phyloP scores from a whole-genome alignment of 108 stramenopile species.

The Skeletonema costatum region DNA sequence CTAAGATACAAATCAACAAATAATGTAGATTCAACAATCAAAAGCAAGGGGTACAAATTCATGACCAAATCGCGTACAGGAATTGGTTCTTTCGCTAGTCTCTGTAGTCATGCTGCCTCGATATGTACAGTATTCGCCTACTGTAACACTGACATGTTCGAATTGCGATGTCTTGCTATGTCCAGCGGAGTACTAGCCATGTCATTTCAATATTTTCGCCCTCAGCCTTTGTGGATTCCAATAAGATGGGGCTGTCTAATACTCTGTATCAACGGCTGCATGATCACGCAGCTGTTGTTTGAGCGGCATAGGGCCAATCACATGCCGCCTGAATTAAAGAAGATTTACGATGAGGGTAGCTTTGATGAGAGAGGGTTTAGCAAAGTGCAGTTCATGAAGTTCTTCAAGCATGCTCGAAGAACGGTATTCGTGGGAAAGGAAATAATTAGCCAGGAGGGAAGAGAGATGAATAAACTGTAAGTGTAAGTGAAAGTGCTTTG shows the following conservation, averaged over 20 bases:
- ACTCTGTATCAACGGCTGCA: neutral
- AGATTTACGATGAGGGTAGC: neutral
- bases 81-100: neutral
- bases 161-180: neutral
- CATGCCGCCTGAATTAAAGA: neutral
- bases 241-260: neutral
- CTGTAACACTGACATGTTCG: neutral
- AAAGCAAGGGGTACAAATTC: neutral
- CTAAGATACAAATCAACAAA: neutral
- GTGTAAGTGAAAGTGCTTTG: neutral
- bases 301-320: neutral
- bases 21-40: neutral
- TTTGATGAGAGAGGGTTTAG: neutral
- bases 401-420: neutral
- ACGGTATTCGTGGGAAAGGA: neutral
- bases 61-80: neutral
- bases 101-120: neutral
- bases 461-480: neutral
- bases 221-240: neutral
- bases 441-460: neutral
- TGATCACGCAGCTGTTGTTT: neutral
- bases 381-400: neutral
- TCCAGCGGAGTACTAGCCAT: neutral
- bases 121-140: neutral
- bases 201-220: neutral